A percentile compares a stretch with the other conserved stretches of the same genome.
Conservation (phyloP, 1,284 basidiomycete genomes). For the Paramarasmius palmivorus region DNA sequence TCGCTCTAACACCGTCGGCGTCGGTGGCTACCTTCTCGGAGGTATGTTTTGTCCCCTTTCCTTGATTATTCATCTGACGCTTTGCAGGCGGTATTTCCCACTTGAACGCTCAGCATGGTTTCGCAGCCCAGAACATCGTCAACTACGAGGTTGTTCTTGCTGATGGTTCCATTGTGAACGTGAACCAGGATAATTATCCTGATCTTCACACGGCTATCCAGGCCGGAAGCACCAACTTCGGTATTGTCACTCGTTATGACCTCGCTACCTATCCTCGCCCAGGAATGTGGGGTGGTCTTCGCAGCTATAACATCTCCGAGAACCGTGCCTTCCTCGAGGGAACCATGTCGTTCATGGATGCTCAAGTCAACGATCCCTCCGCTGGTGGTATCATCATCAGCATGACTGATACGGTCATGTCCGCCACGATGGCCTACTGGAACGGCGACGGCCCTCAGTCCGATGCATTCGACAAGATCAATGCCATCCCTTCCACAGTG, state of each 20-base stretch:
- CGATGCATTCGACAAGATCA: too few relatives aligned
- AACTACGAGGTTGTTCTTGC: conserved; percentile 23
- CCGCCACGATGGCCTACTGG: too few relatives aligned
- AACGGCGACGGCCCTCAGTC: too few relatives aligned
- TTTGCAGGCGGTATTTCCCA: conserved; percentile 20
- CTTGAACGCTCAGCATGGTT: conserved; percentile 16
- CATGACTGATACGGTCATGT: too few relatives aligned
- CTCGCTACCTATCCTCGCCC: conserved; percentile 16
- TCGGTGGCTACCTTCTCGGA: conserved; percentile 32
- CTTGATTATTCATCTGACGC: neutral
- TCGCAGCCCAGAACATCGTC: conserved; percentile 19
- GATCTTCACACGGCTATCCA: conserved; percentile 21
- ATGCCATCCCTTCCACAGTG: too few relatives aligned
- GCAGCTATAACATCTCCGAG: neutral
- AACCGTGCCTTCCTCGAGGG: too few relatives aligned
- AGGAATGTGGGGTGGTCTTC: conserved; percentile 16
- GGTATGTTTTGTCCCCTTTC: conserved; percentile 17
- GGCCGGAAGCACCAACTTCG: conserved; percentile 22
- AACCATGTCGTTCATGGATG: too few relatives aligned
- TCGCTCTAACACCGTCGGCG: conserved; percentile 32
- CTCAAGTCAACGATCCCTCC: too few relatives aligned
- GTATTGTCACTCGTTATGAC: conserved; percentile 23
- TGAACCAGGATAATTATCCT: conserved; percentile 14
- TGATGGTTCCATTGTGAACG: conserved; percentile 18
- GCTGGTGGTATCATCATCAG: too few relatives aligned